Evolutionary conservation across 257 asterid genomes (phyloP), one percentile per base, ranked within the genome.

Genomic region (Solanum pennellii): DNA sequence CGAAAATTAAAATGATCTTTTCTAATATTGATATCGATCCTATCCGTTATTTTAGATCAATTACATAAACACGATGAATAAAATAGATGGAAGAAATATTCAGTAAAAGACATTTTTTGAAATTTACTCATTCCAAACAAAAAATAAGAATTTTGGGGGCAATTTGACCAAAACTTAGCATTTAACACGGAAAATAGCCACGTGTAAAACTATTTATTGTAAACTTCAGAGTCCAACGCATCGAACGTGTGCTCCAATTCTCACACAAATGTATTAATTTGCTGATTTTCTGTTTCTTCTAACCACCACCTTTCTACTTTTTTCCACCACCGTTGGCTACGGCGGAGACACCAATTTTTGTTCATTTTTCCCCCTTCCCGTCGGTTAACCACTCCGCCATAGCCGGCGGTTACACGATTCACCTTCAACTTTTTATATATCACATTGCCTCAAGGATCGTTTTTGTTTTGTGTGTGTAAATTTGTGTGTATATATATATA

Each of bases 391-490:
- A 18, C 45, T 72, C 79, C 45, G 27, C 45, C 60, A 86, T 9
- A 52, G 27, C 76, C 44, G 76, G 68, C 85, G 87, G 73, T 82
- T 52, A 44, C 87, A 27, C 89, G 74, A 82, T 86, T 23, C 86
- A 71, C 47, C 87, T 29, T 33, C 14, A 77, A 1, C 56, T 27
- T 2, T 86, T 79, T 15, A 27, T 25, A 79, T 4, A 14, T 3
- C 16, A 45, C 84, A 79, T 79, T 79, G 42, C 10, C 8, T 45
- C 10, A 44, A 52, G 16, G 25, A 73, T 73, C 16, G 0, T 35
- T 18, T 35, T 35, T 41, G 13, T 14, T 74, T 25, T 45, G 16
- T 14, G 66, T 15, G 41, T 15, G 12, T 21, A 7, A 59, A 20
- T 59, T 59, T 59, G 27, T 56, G 0, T 59, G 8, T 49, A 7